Percentiles rank a stretch among this genome's conserved stretches.
Evolutionary conservation across 768 basidiomycete species (phyloP).

Genomic region (Pilatotrama ljubarskyi): DNA sequence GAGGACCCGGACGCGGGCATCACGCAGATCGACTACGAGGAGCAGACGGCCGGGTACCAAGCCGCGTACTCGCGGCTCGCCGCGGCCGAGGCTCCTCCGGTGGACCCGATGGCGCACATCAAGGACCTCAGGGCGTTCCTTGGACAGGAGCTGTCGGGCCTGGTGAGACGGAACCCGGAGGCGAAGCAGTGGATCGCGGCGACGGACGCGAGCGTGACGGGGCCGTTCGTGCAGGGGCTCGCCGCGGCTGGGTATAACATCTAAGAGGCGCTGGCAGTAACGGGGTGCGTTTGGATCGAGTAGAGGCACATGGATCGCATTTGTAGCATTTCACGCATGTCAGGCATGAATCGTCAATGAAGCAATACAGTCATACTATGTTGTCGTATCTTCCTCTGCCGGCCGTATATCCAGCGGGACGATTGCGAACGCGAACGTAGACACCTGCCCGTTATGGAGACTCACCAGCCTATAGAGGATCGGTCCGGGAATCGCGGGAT

Average conservation of each 20-base stretch:
- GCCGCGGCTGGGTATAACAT: constrained; percentile 18
- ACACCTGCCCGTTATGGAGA: background rate
- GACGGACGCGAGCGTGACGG: constrained; percentile 21
- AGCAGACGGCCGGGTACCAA: constrained; percentile 89
- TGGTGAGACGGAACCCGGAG: constrained; percentile 18
- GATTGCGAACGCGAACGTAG: background rate
- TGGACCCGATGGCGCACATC: constrained; percentile 40
- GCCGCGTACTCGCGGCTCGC: constrained; percentile 91
- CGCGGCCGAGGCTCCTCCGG: constrained; percentile 44
- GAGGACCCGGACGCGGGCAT: constrained; percentile 58
- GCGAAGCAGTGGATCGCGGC: constrained; percentile 19
- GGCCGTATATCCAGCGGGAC: too few species aligned
- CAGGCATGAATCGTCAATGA: background rate
- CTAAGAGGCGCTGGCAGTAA: background rate
- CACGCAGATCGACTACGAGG: constrained; percentile 86
- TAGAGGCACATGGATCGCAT: constrained; percentile 5
- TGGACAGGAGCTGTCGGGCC: constrained; percentile 25
- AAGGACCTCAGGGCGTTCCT: constrained; percentile 30
- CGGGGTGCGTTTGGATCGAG: background rate
- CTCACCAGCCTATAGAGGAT: background rate
- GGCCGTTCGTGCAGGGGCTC: constrained; percentile 25
- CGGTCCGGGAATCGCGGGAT: background rate
- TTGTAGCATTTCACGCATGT: constrained; percentile 20
- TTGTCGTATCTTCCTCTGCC: background rate
- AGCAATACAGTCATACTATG: background rate